phyloP scores from a whole-genome alignment of 768 basidiomycete species.

The Lentinula lateritia region DNA sequence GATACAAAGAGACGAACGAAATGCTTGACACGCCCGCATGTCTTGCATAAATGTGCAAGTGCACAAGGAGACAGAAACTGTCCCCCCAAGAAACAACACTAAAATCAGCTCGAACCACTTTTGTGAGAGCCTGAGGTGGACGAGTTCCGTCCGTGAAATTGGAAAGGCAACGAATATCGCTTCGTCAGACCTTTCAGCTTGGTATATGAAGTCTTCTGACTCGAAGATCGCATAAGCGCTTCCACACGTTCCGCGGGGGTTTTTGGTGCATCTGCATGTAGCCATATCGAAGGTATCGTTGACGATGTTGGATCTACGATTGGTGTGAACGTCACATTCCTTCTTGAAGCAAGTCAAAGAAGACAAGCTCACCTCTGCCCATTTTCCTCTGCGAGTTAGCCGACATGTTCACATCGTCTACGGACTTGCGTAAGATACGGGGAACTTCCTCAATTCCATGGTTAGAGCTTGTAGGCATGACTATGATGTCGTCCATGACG shows the following conservation, averaged over 20 bases:
- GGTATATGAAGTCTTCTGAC: not conserved
- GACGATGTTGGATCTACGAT: not conserved
- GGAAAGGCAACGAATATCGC: slow-evolving; percentile 1
- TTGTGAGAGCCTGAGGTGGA: not conserved
- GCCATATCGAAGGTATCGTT: slow-evolving; percentile 6
- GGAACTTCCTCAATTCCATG: not conserved
- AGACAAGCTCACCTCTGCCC: not conserved
- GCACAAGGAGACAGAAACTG: not conserved
- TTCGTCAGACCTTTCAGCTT: slow-evolving; percentile 1
- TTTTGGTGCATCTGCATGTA: slow-evolving; percentile 6
- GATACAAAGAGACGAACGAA: not conserved
- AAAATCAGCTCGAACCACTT: not conserved
- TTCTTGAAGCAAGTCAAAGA: not conserved
- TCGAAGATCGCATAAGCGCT: slow-evolving; percentile 4
- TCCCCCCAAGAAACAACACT: not conserved
- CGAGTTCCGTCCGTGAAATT: not conserved
- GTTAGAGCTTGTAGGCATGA: not conserved
- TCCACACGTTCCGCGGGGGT: slow-evolving; percentile 1
- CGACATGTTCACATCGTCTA: not conserved
- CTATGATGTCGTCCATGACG: slow-evolving; percentile 2
- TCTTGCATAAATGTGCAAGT: not conserved
- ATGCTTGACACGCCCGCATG: not conserved
- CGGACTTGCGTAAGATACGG: not conserved
- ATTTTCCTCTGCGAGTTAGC: slow-evolving; percentile 1
- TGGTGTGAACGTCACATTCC: not conserved